Evolutionary conservation across 805 yeast species (phyloP).

Genomic region (Teunomyces barrocoloradensis): DNA sequence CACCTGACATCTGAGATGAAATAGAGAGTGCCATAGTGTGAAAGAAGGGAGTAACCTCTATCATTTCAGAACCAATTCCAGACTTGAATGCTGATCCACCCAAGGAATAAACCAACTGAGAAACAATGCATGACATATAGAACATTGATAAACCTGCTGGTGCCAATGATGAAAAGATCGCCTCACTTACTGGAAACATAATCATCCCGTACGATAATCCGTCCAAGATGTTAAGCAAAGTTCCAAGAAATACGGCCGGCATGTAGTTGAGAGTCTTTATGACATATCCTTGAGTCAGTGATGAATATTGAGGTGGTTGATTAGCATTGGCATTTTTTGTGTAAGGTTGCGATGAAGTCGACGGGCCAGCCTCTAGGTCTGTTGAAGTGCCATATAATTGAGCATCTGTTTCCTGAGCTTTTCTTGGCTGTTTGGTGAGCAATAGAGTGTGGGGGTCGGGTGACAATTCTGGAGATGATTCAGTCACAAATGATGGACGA

Average conservation of each 20-base stretch:
- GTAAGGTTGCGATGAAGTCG: not conserved
- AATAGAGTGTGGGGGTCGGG: constrained; percentile 13
- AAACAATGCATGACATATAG: constrained; percentile 84
- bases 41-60: constrained; percentile 97
- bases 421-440: constrained; percentile 8
- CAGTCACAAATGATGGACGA: not conserved
- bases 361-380: constrained; percentile 10
- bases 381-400: not conserved
- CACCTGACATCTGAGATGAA: constrained; percentile 46
- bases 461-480: constrained; percentile 4
- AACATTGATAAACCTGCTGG: constrained; percentile 93
- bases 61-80: constrained; percentile 98
- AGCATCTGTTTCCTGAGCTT: not conserved
- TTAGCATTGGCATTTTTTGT: not conserved
- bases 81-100: constrained; percentile 89
- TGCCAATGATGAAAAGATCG: constrained; percentile 73
- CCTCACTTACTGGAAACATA: constrained; percentile 85
- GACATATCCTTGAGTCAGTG: not conserved
- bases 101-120: constrained; percentile 81
- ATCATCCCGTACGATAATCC: constrained; percentile 97
- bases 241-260: constrained; percentile 86
- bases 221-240: constrained; percentile 82
- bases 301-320: not conserved
- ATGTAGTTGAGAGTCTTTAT: constrained; percentile 45
- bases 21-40: constrained; percentile 89